phyloP scores from a whole-genome alignment of 345 rosid genomes.

The Adansonia digitata region DNA sequence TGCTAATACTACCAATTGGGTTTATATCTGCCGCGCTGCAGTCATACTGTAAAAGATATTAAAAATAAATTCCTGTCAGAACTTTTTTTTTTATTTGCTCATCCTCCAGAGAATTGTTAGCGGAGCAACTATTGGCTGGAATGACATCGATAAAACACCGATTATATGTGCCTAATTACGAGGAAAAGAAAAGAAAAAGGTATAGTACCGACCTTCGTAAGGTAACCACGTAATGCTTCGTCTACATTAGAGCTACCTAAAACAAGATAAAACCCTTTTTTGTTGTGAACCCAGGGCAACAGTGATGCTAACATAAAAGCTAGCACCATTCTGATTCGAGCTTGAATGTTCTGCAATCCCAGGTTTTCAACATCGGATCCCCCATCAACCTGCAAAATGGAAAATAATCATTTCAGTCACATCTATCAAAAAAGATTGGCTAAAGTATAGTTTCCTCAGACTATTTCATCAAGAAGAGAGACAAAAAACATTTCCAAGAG shows the following conservation, averaged over 20 bases:
- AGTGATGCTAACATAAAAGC: conserved; percentile 90
- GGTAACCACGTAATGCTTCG: conserved; percentile 88
- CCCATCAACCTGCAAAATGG: conserved; percentile 66
- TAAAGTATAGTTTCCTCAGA: not conserved
- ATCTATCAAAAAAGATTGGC: not conserved
- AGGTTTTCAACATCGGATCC: conserved; percentile 85
- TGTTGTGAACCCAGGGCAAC: conserved; percentile 94
- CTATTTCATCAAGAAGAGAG: not conserved
- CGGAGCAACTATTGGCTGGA: not conserved
- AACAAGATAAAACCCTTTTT: conserved; percentile 87
- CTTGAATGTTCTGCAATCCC: conserved; percentile 91
- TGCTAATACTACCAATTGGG: conserved; percentile 92
- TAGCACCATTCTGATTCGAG: conserved; percentile 92
- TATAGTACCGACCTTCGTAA: conserved; percentile 64
- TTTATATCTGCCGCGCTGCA: conserved; percentile 96
- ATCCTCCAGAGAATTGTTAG: not conserved
- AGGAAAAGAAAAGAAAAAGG: conserved; percentile 1
- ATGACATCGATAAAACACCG: not conserved
- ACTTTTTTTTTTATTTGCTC: not conserved
- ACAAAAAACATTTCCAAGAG: not conserved
- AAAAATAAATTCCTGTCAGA: not conserved
- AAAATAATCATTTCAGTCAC: conserved; percentile 7
- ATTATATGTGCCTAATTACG: not conserved
- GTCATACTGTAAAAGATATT: conserved; percentile 63
- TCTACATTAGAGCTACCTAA: conserved; percentile 94